Conservation (phyloP, 2,329 filamentous ascomycete genomes). For the Aureobasidium sp. region DNA sequence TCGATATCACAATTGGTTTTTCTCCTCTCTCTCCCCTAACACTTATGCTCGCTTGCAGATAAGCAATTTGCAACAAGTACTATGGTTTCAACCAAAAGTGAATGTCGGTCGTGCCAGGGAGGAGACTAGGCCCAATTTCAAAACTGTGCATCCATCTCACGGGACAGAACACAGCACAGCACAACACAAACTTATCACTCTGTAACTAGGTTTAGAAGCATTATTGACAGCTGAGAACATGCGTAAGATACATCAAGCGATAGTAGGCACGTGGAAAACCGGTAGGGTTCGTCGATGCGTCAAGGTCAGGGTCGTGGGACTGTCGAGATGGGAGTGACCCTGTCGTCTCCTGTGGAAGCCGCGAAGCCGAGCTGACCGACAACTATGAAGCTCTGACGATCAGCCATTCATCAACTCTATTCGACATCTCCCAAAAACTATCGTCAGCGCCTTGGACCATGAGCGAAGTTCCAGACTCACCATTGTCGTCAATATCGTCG, state of each 20-base stretch:
- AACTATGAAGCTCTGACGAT: not conserved
- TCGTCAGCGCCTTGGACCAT: not conserved
- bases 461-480: conserved; percentile 14
- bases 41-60: not conserved
- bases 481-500: conserved; percentile 54
- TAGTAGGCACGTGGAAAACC: not conserved
- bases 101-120: too few relatives aligned
- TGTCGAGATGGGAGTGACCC: not conserved
- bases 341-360: not conserved
- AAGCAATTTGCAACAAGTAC: too few relatives aligned
- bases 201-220: too few relatives aligned
- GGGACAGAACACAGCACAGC: too few relatives aligned
- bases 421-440: not conserved
- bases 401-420: not conserved
- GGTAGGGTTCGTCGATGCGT: not conserved
- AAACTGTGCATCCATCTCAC: too few relatives aligned
- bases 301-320: not conserved
- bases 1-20: not conserved
- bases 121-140: too few relatives aligned
- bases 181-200: too few relatives aligned
- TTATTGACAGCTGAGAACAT: not conserved
- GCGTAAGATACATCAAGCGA: not conserved
- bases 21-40: not conserved
- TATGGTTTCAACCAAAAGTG: too few relatives aligned
- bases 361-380: not conserved